Evolutionary conservation across 352 stramenopile genomes (phyloP), one percentile per base, ranked within the genome.

Genomic region (Pythium dissotocum): DNA sequence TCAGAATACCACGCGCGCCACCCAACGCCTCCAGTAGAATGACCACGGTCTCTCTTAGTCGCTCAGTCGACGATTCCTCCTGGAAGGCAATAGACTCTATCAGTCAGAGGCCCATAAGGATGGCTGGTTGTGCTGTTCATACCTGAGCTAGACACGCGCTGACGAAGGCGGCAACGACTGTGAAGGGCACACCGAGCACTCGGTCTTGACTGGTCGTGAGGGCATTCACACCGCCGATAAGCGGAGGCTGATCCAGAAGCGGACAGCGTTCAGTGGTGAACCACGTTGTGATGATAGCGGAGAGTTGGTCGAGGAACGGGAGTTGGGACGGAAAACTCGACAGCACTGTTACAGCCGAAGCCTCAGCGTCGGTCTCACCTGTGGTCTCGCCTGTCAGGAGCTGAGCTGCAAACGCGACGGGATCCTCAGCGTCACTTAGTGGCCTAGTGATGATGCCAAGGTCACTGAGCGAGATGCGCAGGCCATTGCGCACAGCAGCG

Each of bases 1-100:
- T 89, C 33, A 94, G 44, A 12, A 94, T 4, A 6, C 81, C 86
- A 26, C 86, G 80, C 3, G 83, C 77, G 9, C 81, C 81, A 12
- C 80, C 86, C 28, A 94, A 52, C 40, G 40, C 21, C 24, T 33
- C n/a, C 42, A 51, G n/a, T 26, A 51, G n/a, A 57, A 7, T 48
- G 36, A 5, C 75, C 58, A 32, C 90, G 62, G 42, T 89, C 76
- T 33, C 55, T 48, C 8, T 48, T 32, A 7, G n/a, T 36, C 2
- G 33, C 16, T 52, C 18, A 28, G 16, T 33, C 38, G 38, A 24
- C 4, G 6, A 36, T 57, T 57, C 49, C 4, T n/a, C 28, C 49
- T 36, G 49, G 2, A 4, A 24, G 46, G n/a, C 46, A 42, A 2
- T 12, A 42, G 36, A 16, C 14, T 16, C 36, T 42, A 42, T n/a